Evolutionary conservation across 2,329 filamentous ascomycete species (phyloP).

Genomic region (Penicillium sp.): DNA sequence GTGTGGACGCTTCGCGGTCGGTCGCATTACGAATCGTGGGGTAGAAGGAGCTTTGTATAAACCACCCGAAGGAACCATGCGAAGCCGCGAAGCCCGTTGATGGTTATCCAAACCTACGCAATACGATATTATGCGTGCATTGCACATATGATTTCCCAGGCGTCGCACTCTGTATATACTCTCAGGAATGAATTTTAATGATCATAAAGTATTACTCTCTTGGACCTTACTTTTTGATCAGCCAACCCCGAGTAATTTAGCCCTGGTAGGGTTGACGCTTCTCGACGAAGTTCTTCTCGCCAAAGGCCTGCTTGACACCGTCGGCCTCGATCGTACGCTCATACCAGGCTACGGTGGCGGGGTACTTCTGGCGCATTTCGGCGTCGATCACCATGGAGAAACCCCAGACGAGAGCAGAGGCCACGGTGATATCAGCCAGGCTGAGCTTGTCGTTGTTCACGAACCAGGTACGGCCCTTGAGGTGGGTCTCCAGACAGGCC

Average conservation of each 20-base stretch:
- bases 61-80: neutral
- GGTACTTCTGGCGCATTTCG: conserved; percentile 28
- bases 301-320: conserved; percentile 29
- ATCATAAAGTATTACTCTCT: neutral
- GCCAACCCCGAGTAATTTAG: neutral
- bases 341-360: conserved; percentile 25
- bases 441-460: conserved; percentile 20
- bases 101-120: neutral
- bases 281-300: conserved; percentile 26
- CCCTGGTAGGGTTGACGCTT: conserved; percentile 18
- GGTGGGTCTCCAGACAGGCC: conserved; percentile 18
- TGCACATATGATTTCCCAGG: neutral
- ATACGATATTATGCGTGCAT: neutral
- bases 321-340: conserved; percentile 21
- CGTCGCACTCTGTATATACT: neutral
- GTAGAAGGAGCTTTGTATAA: neutral
- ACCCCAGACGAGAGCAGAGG: conserved; percentile 25
- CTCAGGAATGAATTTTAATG: neutral
- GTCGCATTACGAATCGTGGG: neutral
- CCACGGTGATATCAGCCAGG: conserved; percentile 30
- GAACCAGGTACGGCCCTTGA: conserved; percentile 24
- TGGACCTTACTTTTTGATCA: neutral
- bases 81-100: neutral
- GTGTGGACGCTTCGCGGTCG: no score
- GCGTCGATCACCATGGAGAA: conserved; percentile 25